Percentiles rank a stretch among this genome's conserved stretches.
Conservation (phyloP, 768 basidiomycete species). For the Sporobolomyces pararoseus region DNA sequence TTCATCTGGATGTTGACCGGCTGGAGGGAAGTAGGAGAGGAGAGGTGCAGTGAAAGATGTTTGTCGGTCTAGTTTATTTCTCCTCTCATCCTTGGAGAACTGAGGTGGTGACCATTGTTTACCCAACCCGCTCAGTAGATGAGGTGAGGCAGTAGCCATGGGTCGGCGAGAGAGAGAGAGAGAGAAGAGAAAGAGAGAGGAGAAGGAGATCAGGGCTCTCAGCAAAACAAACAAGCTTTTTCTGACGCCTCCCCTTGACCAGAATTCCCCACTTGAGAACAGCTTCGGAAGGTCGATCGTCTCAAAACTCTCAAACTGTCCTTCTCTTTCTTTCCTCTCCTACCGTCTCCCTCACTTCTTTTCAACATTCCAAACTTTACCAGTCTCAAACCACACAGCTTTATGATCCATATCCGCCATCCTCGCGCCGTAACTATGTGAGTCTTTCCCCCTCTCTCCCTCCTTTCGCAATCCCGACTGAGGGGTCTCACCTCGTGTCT, state of each 20-base stretch:
- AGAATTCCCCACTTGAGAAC: too few species aligned
- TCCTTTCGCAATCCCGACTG: neutral
- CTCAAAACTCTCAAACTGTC: too few species aligned
- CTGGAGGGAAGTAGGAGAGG: neutral
- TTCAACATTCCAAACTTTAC: neutral
- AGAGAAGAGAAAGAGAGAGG: neutral
- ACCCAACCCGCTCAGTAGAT: neutral
- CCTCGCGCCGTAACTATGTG: slow-evolving; percentile 24
- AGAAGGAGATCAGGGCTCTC: neutral
- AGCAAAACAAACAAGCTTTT: neutral
- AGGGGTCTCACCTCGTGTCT: neutral
- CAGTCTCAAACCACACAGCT: neutral
- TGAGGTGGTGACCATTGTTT: slow-evolving; percentile 10
- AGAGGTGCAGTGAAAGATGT: neutral
- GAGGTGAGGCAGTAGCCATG: slow-evolving; percentile 1
- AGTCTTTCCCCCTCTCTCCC: neutral
- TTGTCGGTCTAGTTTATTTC: neutral
- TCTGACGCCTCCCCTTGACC: too few species aligned
- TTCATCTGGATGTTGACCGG: slow-evolving; percentile 30
- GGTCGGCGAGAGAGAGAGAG: neutral
- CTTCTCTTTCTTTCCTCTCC: neutral
- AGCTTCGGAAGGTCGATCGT: too few species aligned
- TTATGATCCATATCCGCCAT: slow-evolving; percentile 14
- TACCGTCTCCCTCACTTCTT: neutral
- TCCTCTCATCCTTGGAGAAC: slow-evolving; percentile 7